Evolutionary conservation across 2,329 filamentous ascomycete species (phyloP), one percentile per base, ranked within the genome.

Genomic region (Boeremia lycopersici): DNA sequence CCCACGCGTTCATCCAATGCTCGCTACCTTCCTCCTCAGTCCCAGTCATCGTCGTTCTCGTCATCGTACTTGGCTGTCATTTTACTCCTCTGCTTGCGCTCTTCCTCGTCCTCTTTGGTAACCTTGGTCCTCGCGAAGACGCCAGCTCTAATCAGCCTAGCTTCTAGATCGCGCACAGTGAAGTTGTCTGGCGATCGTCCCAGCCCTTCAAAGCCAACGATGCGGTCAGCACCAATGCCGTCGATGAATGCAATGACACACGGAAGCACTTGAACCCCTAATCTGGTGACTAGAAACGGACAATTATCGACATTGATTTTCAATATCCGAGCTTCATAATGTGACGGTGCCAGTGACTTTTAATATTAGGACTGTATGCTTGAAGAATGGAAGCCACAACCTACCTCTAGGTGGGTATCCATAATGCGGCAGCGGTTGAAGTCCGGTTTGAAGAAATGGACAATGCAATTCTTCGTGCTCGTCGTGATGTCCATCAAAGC

Each of bases 361-460:
- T 28, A 25, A 40, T 17, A 30, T 59, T 38, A 61, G 53, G 9
- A 35, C 1, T 19, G 30, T 3, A 26, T 42, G 10, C n/a, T 19
- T 25, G n/a, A 28, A 46, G 44, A 31, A 41, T 34, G 25, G 5
- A 39, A 17, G 13, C 13, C 23, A 19, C 43, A 23, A 62, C 67
- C 59, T 50, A 79, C 73, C 43, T 80, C 76, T 10, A 87, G 76
- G 68, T 84, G 83, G 43, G 76, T 76, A 67, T 87, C 85, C 85
- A 88, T 88, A 49, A 84, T 80, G 10, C 76, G 74, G 71, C 85
- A 88, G 49, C 85, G 81, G 17, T 81, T 78, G 71, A 88, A 88
- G 65, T 87, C 85, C 2, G 84, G 79, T 65, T 87, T 86, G 69
- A 82, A 84, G 70, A 88, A 88, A 68, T 88, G 85, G 23, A 87